Evolutionary conservation across 495 filamentous ascomycete species (phyloP).

Genomic region (Talaromyces ruber): DNA sequence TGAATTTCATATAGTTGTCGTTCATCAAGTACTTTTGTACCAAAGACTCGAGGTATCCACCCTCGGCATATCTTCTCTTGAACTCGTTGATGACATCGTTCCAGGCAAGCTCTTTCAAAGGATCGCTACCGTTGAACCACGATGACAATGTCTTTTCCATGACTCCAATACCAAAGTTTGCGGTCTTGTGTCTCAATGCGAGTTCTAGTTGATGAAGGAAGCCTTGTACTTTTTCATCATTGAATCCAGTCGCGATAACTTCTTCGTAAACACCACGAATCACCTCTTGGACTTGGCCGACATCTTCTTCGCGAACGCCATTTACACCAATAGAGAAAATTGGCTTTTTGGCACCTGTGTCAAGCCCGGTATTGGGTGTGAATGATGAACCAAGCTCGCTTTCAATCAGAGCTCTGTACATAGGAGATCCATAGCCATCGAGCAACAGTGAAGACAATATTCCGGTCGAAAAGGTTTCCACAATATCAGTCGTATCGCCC

Average conservation of each 20-base stretch:
- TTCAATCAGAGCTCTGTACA: constrained; percentile 88
- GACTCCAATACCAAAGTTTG: constrained; percentile 84
- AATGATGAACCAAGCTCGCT: constrained; percentile 86
- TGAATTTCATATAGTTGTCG: constrained; percentile 81
- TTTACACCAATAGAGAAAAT: constrained; percentile 88
- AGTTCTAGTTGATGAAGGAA: constrained; percentile 91
- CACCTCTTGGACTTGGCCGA: constrained; percentile 64
- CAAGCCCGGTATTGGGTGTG: constrained; percentile 88
- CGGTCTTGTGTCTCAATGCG: constrained; percentile 84
- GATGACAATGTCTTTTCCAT: constrained; percentile 79
- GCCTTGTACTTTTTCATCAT: constrained; percentile 80
- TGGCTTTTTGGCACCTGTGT: constrained; percentile 62
- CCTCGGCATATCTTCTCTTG: constrained; percentile 58
- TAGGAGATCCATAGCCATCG: constrained; percentile 89
- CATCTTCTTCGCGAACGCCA: constrained; percentile 71
- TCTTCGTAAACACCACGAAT: constrained; percentile 61
- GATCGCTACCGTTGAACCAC: constrained; percentile 94
- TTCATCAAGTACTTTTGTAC: constrained; percentile 87
- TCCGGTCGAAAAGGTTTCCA: constrained; percentile 79
- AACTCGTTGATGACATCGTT: constrained; percentile 78
- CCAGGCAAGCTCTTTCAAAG: constrained; percentile 84
- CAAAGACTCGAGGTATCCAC: constrained; percentile 73
- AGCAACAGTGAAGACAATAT: constrained; percentile 75
- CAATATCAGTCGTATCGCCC: constrained; percentile 68
- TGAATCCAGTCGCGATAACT: constrained; percentile 66